Base-by-base conservation (phyloP, 73 alveolate genomes). In the Paramecium caudatum region DNA sequence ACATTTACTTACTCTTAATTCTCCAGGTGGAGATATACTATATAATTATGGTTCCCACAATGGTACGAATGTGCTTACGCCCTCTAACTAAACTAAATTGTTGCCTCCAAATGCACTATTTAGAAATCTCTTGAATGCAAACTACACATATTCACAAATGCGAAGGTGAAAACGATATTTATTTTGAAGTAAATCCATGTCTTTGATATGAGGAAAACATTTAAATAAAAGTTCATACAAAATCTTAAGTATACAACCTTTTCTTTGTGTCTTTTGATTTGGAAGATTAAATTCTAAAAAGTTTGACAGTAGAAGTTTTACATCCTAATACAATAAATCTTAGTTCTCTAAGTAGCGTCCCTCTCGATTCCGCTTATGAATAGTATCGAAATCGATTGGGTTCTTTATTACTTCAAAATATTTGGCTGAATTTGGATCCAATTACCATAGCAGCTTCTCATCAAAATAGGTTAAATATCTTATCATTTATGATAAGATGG, bases 401-500 rank as follows among this genome's bases (percentile, higher is more conserved):
- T 74, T 36, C 19, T 74, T 36, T 17, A 74, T 74, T 2, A 74
- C 88, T 74, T 74, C 88, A 21, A 5, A 36, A 74, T 74, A 74
- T 74, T 45, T 74, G 6, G 32, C 19, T 8, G 43, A 45, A 41
- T 47, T 74, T 45, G 62, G 65, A 41, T 74, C 88, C 17, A 36
- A 41, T 74, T 39, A n/a, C 88, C 88, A 74, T 74, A 74, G 19
- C 21, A 41, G 32, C 21, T 74, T 74, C 19, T 74, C 88, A 74
- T 74, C 88, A 43, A 74, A 74, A 45, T 74, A 74, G 17, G 88
- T 74, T 19, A 74, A 37, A 74, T 27, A 74, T 21, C 88, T 39
- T 19, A 74, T 74, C 1, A 74, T 45, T 5, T 74, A 34, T 21
- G 61, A 74, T 4, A 37, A 41, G 21, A 74, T 74, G 8, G 19